Evolutionary conservation across 192 early-diverging fungal species (phyloP).

Genomic region (Gryganskiella cystojenkinii): DNA sequence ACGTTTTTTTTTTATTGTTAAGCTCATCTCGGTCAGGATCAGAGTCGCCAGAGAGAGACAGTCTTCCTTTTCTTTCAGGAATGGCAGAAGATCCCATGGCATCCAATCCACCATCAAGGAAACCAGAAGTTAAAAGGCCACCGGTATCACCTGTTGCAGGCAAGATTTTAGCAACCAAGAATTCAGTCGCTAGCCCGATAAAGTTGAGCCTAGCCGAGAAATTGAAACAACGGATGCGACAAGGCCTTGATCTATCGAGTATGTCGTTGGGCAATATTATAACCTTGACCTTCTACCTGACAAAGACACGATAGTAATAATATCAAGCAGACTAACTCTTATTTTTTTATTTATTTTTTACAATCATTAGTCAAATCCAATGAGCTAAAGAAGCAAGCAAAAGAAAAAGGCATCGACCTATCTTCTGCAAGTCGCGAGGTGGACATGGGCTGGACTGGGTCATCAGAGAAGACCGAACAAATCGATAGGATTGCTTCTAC

Average conservation of each 20-base stretch:
- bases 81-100: not conserved
- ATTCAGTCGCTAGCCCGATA: not conserved
- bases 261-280: not conserved
- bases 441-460: no score
- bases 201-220: conserved; percentile 36
- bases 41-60: conserved; percentile 17
- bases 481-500: no score
- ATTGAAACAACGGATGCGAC: conserved; percentile 36
- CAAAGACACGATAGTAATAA: not conserved
- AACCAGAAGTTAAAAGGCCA: not conserved
- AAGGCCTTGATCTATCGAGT: conserved; percentile 32
- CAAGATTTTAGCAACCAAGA: not conserved
- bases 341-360: not conserved
- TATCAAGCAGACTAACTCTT: not conserved
- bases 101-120: not conserved
- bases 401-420: conserved; percentile 3
- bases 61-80: conserved; percentile 18
- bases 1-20: not conserved
- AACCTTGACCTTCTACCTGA: not conserved
- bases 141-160: not conserved
- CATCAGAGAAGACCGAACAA: no score
- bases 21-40: conserved; percentile 32
- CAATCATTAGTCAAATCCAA: conserved; percentile 8
- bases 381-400: conserved; percentile 8
- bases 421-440: no score